A percentile compares a stretch with the other conserved stretches of the same genome.
Evolutionary conservation across 371 early-diverging fungal species (phyloP).

Genomic region (Synchytrium microbalum): DNA sequence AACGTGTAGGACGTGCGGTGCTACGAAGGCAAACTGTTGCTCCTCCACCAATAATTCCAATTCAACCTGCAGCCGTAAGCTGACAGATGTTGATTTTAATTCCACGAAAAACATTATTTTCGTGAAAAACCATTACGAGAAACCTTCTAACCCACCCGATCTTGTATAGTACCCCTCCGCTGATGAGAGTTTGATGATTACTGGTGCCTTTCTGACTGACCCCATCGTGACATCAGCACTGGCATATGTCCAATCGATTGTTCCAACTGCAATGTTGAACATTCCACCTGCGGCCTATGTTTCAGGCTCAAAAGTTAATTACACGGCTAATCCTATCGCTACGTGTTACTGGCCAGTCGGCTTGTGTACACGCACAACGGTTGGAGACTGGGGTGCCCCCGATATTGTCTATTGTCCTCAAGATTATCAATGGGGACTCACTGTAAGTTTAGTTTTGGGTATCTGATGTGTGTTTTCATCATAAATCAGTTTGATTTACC

Average conservation of each 20-base stretch:
- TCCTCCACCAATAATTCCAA: too few relatives aligned
- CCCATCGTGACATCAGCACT: background rate
- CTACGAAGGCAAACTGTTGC: too few relatives aligned
- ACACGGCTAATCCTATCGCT: background rate
- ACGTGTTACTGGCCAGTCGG: constrained; percentile 2
- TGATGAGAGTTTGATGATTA: background rate
- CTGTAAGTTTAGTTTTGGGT: background rate
- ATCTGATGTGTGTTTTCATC: background rate
- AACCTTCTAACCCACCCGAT: too few relatives aligned
- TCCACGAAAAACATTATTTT: too few relatives aligned
- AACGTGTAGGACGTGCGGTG: too few relatives aligned
- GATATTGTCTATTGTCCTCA: background rate
- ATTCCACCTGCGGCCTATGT: background rate
- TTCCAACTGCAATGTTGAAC: background rate
- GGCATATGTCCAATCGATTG: background rate
- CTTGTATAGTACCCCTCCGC: constrained; percentile 1
- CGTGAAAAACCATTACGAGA: too few relatives aligned
- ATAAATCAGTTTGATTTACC: background rate
- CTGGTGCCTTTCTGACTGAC: background rate
- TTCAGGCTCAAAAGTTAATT: background rate
- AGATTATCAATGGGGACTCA: background rate
- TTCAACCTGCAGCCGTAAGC: too few relatives aligned
- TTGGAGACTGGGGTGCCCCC: background rate
- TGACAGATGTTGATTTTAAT: too few relatives aligned
- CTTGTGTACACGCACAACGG: background rate